These are phyloP conservation scores for Aquilaria yunnanensis DNA, from an alignment of 345 rosid species.

Conservation along the genomic window DNA sequence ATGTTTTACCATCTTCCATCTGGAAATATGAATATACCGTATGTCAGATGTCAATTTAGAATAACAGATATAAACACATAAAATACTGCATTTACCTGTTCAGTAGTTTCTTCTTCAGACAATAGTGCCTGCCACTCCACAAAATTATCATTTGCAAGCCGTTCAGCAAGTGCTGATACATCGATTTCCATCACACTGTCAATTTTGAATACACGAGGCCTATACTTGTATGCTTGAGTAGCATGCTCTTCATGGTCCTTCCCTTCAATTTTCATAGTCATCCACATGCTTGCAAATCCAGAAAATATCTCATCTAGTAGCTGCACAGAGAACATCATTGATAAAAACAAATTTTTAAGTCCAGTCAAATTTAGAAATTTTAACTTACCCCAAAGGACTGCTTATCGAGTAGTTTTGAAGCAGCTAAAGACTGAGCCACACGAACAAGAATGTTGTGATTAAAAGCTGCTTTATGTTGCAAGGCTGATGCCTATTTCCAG, in stretches of 20 bases:
- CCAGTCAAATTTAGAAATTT: slow-evolving; percentile 2
- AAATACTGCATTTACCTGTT: slow-evolving; percentile 32
- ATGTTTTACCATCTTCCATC: slow-evolving; percentile 39
- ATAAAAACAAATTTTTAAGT: slow-evolving; percentile 5
- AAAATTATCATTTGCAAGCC: slow-evolving; percentile 50
- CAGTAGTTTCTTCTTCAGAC: slow-evolving; percentile 50
- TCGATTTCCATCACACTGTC: slow-evolving; percentile 72
- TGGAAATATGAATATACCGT: slow-evolving; percentile 19
- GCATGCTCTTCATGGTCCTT: slow-evolving; percentile 51
- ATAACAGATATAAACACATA: slow-evolving; percentile 6
- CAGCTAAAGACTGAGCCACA: slow-evolving; percentile 53
- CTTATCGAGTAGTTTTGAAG: slow-evolving; percentile 47
- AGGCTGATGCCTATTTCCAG: slow-evolving; percentile 39
- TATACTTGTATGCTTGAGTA: slow-evolving; percentile 62
- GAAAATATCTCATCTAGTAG: slow-evolving; percentile 53
- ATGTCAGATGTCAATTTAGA: slow-evolving; percentile 6
- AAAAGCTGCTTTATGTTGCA: slow-evolving; percentile 49
- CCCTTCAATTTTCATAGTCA: slow-evolving; percentile 64
- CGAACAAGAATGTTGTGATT: slow-evolving; percentile 54
- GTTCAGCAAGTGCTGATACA: slow-evolving; percentile 50
- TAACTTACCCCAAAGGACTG: slow-evolving; percentile 59
- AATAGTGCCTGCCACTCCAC: slow-evolving; percentile 73
- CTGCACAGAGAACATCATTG: slow-evolving; percentile 35
- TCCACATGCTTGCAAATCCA: slow-evolving; percentile 63
- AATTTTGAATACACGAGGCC: slow-evolving; percentile 69